These are phyloP conservation scores for Lolium perenne DNA, from an alignment of 176 grass and related monocot genomes.

Conservation along the genomic window DNA sequence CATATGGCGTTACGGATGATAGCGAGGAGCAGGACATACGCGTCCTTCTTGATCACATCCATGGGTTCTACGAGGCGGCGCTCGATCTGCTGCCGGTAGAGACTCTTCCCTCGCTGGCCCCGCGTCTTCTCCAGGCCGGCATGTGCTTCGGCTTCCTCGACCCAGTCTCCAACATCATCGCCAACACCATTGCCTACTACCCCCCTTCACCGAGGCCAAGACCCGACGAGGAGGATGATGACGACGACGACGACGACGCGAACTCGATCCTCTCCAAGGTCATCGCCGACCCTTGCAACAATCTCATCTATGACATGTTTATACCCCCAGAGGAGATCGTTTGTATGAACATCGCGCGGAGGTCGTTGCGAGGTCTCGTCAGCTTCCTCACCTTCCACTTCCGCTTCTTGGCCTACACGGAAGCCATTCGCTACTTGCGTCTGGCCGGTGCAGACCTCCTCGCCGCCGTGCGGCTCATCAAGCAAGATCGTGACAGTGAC, in stretches of 20 bases:
- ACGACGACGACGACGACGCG: background rate
- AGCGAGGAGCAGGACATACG: background rate
- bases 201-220: background rate
- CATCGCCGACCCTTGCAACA: background rate
- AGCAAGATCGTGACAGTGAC: background rate
- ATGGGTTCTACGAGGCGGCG: background rate
- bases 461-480: background rate
- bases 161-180: slow-evolving; percentile 21
- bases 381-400: background rate
- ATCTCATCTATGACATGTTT: background rate
- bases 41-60: slow-evolving; percentile 1
- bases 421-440: background rate
- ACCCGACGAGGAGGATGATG: background rate
- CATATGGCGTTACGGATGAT: background rate
- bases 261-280: background rate
- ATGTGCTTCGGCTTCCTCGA: slow-evolving; percentile 10
- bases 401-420: background rate
- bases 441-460: background rate
- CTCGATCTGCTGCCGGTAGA: background rate
- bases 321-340: background rate
- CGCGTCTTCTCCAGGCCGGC: background rate
- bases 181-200: background rate
- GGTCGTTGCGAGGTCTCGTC: background rate
- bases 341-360: background rate
- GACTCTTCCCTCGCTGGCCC: background rate